Evolutionary conservation across 1,139 yeast species (phyloP).

Genomic region (Diutina siamensis): DNA sequence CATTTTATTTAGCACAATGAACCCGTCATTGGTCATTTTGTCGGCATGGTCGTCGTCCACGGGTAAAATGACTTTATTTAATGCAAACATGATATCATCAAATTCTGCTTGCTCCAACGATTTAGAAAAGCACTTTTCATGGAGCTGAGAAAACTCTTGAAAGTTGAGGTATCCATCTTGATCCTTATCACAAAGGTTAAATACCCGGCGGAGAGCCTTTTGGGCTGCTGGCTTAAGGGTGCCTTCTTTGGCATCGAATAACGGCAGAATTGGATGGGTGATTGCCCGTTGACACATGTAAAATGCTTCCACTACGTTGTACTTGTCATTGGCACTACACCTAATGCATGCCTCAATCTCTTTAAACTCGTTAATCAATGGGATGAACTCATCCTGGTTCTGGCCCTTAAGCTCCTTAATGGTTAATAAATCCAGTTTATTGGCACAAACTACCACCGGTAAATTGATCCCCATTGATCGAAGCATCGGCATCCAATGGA

Average conservation of each 20-base stretch:
- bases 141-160: constrained; percentile 57
- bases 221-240: constrained; percentile 66
- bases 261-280: constrained; percentile 86
- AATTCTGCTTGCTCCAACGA: constrained; percentile 18
- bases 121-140: constrained; percentile 57
- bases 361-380: constrained; percentile 79
- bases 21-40: constrained; percentile 55
- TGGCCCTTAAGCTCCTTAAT: constrained; percentile 18
- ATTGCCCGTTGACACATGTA: constrained; percentile 88
- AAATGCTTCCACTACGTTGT: constrained; percentile 81
- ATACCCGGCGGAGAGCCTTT: constrained; percentile 67
- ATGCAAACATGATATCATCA: constrained; percentile 17
- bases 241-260: constrained; percentile 87
- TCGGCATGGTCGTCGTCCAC: constrained; percentile 12
- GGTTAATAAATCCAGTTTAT: constrained; percentile 48
- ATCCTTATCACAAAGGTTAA: constrained; percentile 76
- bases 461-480: constrained; percentile 85
- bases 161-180: constrained; percentile 77
- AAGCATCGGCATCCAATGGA: constrained; percentile 91
- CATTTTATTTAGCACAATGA: constrained; percentile 60
- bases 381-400: constrained; percentile 68
- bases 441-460: constrained; percentile 86
- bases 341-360: constrained; percentile 88
- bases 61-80: constrained; percentile 19
- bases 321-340: constrained; percentile 69